A percentile compares a stretch with the other conserved stretches of the same genome.
These are phyloP conservation scores for Aschersonia sp. DNA, from an alignment of 2,329 filamentous ascomycete genomes.

Conservation along the genomic window DNA sequence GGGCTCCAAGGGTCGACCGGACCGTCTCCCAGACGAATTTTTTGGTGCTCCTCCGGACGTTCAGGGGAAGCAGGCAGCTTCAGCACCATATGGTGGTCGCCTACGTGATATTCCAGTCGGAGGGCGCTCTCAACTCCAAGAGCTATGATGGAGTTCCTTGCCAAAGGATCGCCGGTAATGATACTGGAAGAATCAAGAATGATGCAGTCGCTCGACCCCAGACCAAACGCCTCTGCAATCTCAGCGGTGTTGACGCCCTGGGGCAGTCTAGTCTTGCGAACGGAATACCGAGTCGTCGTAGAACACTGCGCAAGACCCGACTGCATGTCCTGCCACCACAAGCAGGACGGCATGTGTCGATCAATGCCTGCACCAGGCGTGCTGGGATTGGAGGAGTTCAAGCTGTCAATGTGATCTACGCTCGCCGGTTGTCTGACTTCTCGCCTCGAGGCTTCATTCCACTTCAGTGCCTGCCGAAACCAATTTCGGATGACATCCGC, in stretches of 20 bases:
- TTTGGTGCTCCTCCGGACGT: constrained; percentile 12
- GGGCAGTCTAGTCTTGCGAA: constrained; percentile 27
- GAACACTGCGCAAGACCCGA: constrained; percentile 14
- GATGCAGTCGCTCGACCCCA: constrained; percentile 29
- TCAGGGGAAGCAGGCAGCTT: constrained; percentile 10
- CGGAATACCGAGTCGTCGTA: constrained; percentile 20
- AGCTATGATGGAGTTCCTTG: constrained; percentile 60
- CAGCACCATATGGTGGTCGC: constrained; percentile 22
- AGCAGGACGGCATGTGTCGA: constrained; percentile 7
- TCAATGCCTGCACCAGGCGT: constrained; percentile 7
- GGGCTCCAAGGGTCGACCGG: constrained; percentile 18
- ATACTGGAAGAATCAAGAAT: constrained; percentile 47
- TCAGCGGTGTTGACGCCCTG: constrained; percentile 33
- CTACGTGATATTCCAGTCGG: constrained; percentile 42
- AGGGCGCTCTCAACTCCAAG: constrained; percentile 43
- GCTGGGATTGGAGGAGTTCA: constrained; percentile 7
- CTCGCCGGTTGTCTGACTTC: constrained; percentile 1
- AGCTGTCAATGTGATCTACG: constrained; percentile 7
- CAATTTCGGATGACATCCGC: constrained; percentile 56
- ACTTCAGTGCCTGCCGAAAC: constrained; percentile 51
- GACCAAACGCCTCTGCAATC: constrained; percentile 35
- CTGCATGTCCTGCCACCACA: constrained; percentile 11
- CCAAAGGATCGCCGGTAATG: constrained; percentile 24
- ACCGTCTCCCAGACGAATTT: constrained; percentile 9
- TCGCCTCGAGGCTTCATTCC: constrained; percentile 30